These are phyloP conservation scores for Hypoxylon sp. DNA, from an alignment of 2,329 filamentous ascomycete genomes.

Conservation along the genomic window DNA sequence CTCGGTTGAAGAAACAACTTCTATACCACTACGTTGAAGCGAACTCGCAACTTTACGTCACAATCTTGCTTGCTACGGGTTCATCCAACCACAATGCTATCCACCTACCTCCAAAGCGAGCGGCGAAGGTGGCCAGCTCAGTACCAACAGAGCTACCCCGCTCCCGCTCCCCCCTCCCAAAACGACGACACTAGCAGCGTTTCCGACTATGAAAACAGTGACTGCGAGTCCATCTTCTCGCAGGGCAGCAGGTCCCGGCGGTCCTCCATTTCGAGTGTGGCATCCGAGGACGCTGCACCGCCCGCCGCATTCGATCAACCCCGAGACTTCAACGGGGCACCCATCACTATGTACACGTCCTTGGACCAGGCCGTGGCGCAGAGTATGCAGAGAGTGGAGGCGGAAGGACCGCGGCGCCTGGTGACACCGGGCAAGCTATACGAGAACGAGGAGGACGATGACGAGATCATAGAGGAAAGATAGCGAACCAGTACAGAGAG, in stretches of 20 bases:
- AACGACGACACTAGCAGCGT: constrained; percentile 21
- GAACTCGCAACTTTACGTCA: constrained; percentile 31
- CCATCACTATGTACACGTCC: constrained; percentile 51
- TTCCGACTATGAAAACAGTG: constrained; percentile 34
- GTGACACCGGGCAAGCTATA: constrained; percentile 52
- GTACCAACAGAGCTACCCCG: constrained; percentile 36
- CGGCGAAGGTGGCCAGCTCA: constrained; percentile 44
- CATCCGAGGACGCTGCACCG: constrained; percentile 37
- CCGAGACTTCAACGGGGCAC: constrained; percentile 44
- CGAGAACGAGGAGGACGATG: constrained; percentile 53
- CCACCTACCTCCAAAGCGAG: constrained; percentile 46
- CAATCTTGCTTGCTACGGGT: constrained; percentile 6
- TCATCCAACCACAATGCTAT: constrained; percentile 42
- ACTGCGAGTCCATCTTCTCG: constrained; percentile 44
- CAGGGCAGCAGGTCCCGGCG: constrained; percentile 42
- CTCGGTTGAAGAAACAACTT: constrained; percentile 2
- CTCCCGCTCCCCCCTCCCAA: constrained; percentile 24
- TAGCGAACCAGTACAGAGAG: constrained; percentile 15
- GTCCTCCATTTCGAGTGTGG: constrained; percentile 48
- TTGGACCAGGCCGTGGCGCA: constrained; percentile 51
- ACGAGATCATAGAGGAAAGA: constrained; percentile 52
- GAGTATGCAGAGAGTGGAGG: constrained; percentile 44
- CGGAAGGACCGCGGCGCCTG: constrained; percentile 43
- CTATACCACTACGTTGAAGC: constrained; percentile 10
- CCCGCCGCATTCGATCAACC: constrained; percentile 39